A percentile compares a stretch with the other conserved stretches of the same genome.
Evolutionary conservation across 139 green algal species (phyloP).

Genomic region (Limnomonas spitsbergensis): DNA sequence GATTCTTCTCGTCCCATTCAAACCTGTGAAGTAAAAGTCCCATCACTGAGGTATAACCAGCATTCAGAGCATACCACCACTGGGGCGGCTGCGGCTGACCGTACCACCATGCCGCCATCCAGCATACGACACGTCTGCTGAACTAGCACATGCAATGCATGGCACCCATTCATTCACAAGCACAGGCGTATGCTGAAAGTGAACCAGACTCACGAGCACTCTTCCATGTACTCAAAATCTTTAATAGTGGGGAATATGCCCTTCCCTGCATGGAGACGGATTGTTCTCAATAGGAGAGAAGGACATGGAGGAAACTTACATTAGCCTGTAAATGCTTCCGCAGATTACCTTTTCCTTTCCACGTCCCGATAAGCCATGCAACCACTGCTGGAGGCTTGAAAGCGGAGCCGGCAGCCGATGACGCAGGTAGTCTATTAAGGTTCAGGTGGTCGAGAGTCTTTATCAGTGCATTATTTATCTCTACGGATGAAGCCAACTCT

Average conservation of each 20-base stretch:
- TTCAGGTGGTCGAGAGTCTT: constrained; percentile 1
- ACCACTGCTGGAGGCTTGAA: neutral
- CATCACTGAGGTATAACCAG: too few species aligned
- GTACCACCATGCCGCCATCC: too few species aligned
- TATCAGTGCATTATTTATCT: neutral
- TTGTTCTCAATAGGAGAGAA: too few species aligned
- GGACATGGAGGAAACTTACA: neutral
- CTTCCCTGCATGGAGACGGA: constrained; percentile 12
- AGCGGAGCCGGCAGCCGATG: neutral
- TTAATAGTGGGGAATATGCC: constrained; percentile 23
- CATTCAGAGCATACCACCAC: too few species aligned
- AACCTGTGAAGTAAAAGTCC: too few species aligned
- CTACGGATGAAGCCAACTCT: neutral
- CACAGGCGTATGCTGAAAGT: too few species aligned
- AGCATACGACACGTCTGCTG: too few species aligned
- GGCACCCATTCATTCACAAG: too few species aligned
- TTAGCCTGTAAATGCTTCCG: neutral
- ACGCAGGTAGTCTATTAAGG: neutral
- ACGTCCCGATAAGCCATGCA: constrained; percentile 9
- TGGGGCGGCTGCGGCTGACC: too few species aligned
- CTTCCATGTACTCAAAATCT: constrained; percentile 23
- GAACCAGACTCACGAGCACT: constrained; percentile 12
- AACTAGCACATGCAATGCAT: too few species aligned
- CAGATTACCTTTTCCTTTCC: constrained; percentile 12
- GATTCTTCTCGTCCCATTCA: constrained; percentile 8